These are phyloP conservation scores for Pythium folliculosum DNA, from an alignment of 352 stramenopile genomes.

Conservation along the genomic window DNA sequence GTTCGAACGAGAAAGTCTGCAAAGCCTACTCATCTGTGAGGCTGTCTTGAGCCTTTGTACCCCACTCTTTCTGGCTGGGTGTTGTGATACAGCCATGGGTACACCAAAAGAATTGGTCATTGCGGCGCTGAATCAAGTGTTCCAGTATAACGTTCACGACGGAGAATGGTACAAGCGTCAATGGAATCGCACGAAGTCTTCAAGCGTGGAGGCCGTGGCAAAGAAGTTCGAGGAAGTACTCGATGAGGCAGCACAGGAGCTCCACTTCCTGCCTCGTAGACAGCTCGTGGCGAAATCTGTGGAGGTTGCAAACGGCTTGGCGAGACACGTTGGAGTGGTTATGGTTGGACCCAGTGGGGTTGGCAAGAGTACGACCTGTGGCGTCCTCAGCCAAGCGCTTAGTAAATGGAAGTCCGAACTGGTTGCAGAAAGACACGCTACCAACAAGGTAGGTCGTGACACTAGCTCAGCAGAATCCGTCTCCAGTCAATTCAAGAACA, in stretches of 20 bases:
- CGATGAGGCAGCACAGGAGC: constrained; percentile 20
- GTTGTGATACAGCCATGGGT: neutral
- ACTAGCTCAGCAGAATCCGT: neutral
- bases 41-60: constrained; percentile 17
- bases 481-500: neutral
- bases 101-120: neutral
- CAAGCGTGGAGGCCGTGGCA: neutral
- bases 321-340: constrained; percentile 13
- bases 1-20: constrained; percentile 28
- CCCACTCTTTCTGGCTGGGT: neutral
- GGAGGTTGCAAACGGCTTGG: constrained; percentile 9
- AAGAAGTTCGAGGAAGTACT: constrained; percentile 17
- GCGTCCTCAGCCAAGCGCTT: constrained; percentile 17
- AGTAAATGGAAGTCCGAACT: constrained; percentile 22
- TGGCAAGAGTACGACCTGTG: constrained; percentile 22
- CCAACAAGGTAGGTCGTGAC: neutral
- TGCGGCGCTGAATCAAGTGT: constrained; percentile 11
- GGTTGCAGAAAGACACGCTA: constrained; percentile 1
- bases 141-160: constrained; percentile 20
- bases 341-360: constrained; percentile 24
- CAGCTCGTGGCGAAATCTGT: constrained; percentile 11
- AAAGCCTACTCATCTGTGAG: constrained; percentile 28
- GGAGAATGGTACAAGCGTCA: constrained; percentile 30
- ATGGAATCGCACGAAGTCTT: constrained; percentile 18
- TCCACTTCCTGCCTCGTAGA: constrained; percentile 20